Conservation (phyloP, 257 asterid species). For the Eustoma russellianum region DNA sequence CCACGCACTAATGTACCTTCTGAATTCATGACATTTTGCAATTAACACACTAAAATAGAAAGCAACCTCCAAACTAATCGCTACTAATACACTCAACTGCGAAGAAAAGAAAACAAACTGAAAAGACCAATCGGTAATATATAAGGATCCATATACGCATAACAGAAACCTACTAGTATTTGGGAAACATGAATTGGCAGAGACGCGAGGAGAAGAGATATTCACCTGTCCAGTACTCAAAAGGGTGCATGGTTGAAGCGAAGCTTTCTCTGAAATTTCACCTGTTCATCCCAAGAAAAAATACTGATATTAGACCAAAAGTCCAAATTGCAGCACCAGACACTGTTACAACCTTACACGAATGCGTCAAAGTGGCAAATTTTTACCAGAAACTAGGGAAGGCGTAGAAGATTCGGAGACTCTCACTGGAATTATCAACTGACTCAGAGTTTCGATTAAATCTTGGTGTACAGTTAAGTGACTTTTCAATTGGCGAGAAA, state of each 20-base stretch:
- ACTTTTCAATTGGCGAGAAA: no score
- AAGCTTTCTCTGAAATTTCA: conserved; percentile 20
- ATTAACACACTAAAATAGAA: no score
- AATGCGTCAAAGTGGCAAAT: background rate
- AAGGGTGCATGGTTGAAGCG: conserved; percentile 32
- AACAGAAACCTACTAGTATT: no score
- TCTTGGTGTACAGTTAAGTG: background rate
- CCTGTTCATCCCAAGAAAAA: conserved; percentile 11
- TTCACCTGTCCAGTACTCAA: conserved; percentile 41
- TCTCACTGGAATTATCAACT: conserved; percentile 16
- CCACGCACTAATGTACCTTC: no score
- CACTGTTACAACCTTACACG: background rate
- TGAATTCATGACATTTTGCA: no score
- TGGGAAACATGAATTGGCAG: background rate
- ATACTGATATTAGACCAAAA: background rate
- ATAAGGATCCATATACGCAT: no score
- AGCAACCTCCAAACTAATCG: no score
- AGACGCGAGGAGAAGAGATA: background rate
- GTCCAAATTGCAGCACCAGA: background rate
- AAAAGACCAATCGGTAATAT: no score
- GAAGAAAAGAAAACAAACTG: no score
- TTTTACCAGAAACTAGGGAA: conserved; percentile 12
- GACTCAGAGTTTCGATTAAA: background rate
- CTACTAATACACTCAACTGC: no score
- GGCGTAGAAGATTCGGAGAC: conserved; percentile 18